Base-by-base conservation (phyloP, 2,329 filamentous ascomycete genomes). In the Cordyceps tenuipes region DNA sequence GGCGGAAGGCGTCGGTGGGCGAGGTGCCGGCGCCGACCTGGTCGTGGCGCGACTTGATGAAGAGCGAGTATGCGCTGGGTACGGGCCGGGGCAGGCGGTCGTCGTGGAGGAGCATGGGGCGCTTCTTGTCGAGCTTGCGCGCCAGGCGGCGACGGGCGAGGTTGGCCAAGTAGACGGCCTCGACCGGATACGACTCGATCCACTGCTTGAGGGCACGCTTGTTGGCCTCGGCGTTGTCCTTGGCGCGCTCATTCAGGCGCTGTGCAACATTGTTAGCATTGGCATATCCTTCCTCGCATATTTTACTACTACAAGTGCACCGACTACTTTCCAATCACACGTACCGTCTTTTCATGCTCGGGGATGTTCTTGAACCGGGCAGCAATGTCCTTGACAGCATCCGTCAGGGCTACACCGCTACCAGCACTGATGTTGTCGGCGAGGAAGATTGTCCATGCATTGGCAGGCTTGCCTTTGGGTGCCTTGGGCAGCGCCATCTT, bases 161-260 rank as follows among this genome's bases (percentile, higher is more conserved):
- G 72, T 82, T 83, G 62, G 82, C 81, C 2, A 69, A 62, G 52
- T 66, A 63, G 57, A 83, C 77, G 34, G 73, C 69, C 55, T 68
- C 66, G 3, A 72, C 68, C 3, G 75, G 68, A 64, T 77, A 67
- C 31, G 68, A 70, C 62, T 77, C 71, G n/a, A 83, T 68, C 81
- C 82, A 84, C 17, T 72, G 69, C 69, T 77, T 74, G 66, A 73
- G 72, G 19, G 68, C 65, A 9, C 68, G 72, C 9, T 69, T 65
- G 66, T 81, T 81, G 65, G 65, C 62, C 21, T 66, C 63, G 52
- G 69, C 71, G 71, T 83, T 82, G 63, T 73, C 64, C 2, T 68
- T 59, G 31, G 69, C 72, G 13, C 44, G 65, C 23, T 68, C 64
- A n/a, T 68, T 46, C 29, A 81, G 69, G 46, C 65, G 68, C 77